Base-by-base conservation (phyloP, 805 yeast genomes). In the Hanseniaspora taiwanica region DNA sequence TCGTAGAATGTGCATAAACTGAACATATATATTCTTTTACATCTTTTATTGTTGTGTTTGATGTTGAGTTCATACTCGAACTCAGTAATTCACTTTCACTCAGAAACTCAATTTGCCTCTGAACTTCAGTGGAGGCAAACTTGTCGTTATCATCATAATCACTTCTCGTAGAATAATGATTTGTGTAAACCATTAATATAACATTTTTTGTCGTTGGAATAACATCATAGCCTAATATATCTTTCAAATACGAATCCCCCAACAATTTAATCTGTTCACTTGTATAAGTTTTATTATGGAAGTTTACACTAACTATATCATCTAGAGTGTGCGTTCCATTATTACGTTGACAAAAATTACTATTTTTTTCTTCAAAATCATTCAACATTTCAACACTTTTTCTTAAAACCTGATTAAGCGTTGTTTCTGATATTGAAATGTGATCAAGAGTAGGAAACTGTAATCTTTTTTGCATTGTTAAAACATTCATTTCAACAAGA, bases 21-120 rank as follows among this genome's bases (percentile, higher is more conserved):
- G 53, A 44, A 36, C 54, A 47, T 6, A 56, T 46, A 35, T 52
- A 58, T 16, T 49, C 48, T 35, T 49, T 52, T 4, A 58, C 53
- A 8, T 54, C 51, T 18, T 43, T 40, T 1, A 58, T 54, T 1
- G 54, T 55, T 1, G 60, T 55, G 2, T 44, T 42, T 3, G 47
- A 21, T 3, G 48, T 44, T 3, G 54, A 47, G 7, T 35, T 27
- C 56, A 56, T 51, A 25, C 44, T 41, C 25, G 48, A 36, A 25
- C 46, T 46, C 7, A 50, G 44, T 24, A 57, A 38, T 24, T 44
- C 51, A 1, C 50, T 49, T 19, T 51, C 50, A 4, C 58, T 55
- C 12, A 55, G 36, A 35, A 56, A 50, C 27, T 50, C 51, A 3
- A 58, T 35, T 37, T 6, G 37, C n/a, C 33, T n/a, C n/a, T n/a